Conservation (phyloP, 2,329 filamentous ascomycete genomes). For the Pyricularia pennisetigena region DNA sequence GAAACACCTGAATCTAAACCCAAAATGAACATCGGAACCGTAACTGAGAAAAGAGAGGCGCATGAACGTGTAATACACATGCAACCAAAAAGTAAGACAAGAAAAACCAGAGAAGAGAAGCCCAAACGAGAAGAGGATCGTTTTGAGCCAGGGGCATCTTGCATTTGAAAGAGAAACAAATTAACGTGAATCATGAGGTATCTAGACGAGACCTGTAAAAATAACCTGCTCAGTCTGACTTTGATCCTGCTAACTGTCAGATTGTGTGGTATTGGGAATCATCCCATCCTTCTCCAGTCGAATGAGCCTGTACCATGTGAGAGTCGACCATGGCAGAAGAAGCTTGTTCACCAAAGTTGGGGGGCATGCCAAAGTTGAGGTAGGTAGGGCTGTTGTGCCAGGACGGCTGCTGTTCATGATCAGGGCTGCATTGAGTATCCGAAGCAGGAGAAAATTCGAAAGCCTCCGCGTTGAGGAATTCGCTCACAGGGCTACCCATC, state of each 20-base stretch:
- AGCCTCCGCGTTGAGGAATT: slow-evolving; percentile 19
- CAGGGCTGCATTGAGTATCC: neutral
- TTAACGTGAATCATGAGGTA: neutral
- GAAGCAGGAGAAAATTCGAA: slow-evolving; percentile 16
- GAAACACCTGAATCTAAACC: neutral
- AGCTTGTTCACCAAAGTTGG: slow-evolving; percentile 41
- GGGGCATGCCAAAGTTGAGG: slow-evolving; percentile 21
- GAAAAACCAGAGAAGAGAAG: neutral
- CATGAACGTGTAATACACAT: neutral
- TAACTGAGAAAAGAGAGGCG: neutral
- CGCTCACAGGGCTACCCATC: slow-evolving; percentile 20
- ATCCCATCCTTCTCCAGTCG: neutral
- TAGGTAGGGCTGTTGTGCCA: slow-evolving; percentile 16
- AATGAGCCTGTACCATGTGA: neutral
- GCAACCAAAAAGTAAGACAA: neutral
- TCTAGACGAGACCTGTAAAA: neutral
- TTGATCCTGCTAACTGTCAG: neutral
- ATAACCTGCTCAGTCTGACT: neutral
- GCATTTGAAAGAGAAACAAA: neutral
- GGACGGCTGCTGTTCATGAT: slow-evolving; percentile 13
- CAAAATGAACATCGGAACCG: neutral
- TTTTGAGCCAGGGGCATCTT: neutral
- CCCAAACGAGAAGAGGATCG: neutral
- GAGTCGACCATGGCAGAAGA: neutral
- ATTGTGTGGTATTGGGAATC: neutral